These are phyloP conservation scores for Lentinula novae-zelandiae DNA, from an alignment of 1,284 basidiomycete species.

Conservation along the genomic window DNA sequence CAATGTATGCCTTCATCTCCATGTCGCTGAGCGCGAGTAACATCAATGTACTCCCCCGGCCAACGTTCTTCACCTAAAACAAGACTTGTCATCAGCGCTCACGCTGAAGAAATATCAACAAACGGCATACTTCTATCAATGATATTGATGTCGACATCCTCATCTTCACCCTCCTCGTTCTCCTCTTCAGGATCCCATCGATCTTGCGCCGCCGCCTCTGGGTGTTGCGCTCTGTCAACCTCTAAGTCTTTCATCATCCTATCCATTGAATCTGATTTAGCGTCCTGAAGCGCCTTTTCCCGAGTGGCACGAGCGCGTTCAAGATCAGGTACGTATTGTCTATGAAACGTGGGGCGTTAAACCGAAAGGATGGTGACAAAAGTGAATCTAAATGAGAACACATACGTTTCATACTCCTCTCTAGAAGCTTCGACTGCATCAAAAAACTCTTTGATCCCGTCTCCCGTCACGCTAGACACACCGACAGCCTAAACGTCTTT, in stretches of 20 bases:
- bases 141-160: conserved; percentile 59
- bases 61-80: conserved; percentile 57
- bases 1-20: conserved; percentile 55
- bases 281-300: conserved; percentile 56
- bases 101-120: conserved; percentile 10
- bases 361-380: conserved; percentile 2
- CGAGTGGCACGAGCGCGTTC: conserved; percentile 60
- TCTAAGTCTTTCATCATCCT: conserved; percentile 14
- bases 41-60: conserved; percentile 68
- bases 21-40: conserved; percentile 50
- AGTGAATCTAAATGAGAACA: conserved; percentile 9
- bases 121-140: conserved; percentile 59
- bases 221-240: conserved; percentile 11
- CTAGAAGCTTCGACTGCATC: conserved; percentile 86
- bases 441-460: conserved; percentile 89
- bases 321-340: conserved; percentile 91
- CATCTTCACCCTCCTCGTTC: conserved; percentile 62
- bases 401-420: conserved; percentile 84
- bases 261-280: conserved; percentile 15
- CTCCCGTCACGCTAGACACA: conserved; percentile 93
- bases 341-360: conserved; percentile 26
- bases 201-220: conserved; percentile 7
- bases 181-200: conserved; percentile 51
- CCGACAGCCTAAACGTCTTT: conserved; percentile 75
- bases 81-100: neutral